These are phyloP conservation scores for Boletellus ananiceps DNA, from an alignment of 768 basidiomycete species.

Conservation along the genomic window DNA sequence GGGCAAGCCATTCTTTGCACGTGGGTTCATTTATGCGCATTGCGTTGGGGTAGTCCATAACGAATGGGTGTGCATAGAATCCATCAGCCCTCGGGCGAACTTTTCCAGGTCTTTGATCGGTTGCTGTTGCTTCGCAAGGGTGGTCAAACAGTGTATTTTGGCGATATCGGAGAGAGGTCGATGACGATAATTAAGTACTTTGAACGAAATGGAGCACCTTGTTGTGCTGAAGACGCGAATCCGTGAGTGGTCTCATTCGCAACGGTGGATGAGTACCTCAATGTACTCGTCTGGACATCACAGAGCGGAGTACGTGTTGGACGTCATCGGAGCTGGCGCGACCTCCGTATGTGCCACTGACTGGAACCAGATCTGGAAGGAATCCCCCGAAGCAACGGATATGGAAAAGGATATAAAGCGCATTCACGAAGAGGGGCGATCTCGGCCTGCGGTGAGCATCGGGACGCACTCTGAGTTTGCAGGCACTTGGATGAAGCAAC, in stretches of 20 bases:
- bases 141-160: slow-evolving; percentile 69
- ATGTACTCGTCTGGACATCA: background rate
- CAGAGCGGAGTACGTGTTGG: slow-evolving; percentile 47
- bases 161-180: slow-evolving; percentile 32
- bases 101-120: slow-evolving; percentile 51
- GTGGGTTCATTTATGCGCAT: slow-evolving; percentile 21
- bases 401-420: slow-evolving; percentile 40
- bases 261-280: background rate
- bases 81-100: slow-evolving; percentile 41
- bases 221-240: slow-evolving; percentile 18
- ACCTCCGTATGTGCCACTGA: slow-evolving; percentile 40
- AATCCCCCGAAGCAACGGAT: slow-evolving; percentile 36
- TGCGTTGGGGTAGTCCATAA: background rate
- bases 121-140: slow-evolving; percentile 47
- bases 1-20: slow-evolving; percentile 58
- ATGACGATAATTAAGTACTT: slow-evolving; percentile 22
- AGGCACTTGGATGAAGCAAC: slow-evolving; percentile 38
- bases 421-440: slow-evolving; percentile 38
- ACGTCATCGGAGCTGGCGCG: slow-evolving; percentile 54
- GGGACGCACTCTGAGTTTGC: slow-evolving; percentile 31
- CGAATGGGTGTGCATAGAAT: slow-evolving; percentile 3
- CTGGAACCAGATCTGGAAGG: slow-evolving; percentile 49
- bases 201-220: slow-evolving; percentile 18
- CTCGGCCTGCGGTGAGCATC: slow-evolving; percentile 18
- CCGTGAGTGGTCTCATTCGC: slow-evolving; percentile 13